Conservation (phyloP, 1,284 basidiomycete genomes). For the Rhodotorula sp. region DNA sequence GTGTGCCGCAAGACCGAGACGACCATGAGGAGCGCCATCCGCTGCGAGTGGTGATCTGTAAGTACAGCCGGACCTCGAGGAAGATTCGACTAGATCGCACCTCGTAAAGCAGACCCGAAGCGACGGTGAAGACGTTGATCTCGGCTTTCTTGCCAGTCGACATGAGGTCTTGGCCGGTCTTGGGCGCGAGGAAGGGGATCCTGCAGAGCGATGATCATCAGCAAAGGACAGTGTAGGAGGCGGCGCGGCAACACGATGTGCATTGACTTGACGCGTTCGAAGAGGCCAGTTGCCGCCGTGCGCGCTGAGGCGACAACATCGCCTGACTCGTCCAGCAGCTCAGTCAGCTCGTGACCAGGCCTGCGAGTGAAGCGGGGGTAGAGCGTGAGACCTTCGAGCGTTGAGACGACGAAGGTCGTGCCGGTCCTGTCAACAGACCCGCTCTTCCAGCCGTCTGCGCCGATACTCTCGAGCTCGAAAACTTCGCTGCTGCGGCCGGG, state of each 20-base stretch:
- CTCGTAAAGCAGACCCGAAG: conserved; percentile 93
- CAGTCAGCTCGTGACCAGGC: conserved; percentile 72
- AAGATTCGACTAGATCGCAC: conserved; percentile 50
- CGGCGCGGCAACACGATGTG: background rate
- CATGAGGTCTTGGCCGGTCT: background rate
- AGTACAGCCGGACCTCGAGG: background rate
- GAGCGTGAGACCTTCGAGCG: conserved; percentile 81
- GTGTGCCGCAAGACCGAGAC: conserved; percentile 92
- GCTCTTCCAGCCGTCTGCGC: conserved; percentile 72
- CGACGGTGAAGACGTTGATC: conserved; percentile 98
- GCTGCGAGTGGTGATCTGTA: conserved; percentile 54
- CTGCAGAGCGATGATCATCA: background rate
- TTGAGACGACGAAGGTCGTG: conserved; percentile 68
- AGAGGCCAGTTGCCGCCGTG: conserved; percentile 1
- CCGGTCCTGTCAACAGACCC: conserved; percentile 61
- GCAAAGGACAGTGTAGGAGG: background rate
- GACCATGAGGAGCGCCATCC: conserved; percentile 98
- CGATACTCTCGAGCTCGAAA: conserved; percentile 73
- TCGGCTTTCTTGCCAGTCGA: conserved; percentile 61
- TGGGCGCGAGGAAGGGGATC: conserved; percentile 36
- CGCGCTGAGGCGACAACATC: background rate
- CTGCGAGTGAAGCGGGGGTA: conserved; percentile 73
- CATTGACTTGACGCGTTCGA: conserved; percentile 33
- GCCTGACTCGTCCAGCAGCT: conserved; percentile 64
- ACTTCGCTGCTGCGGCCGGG: conserved; percentile 69